These are phyloP conservation scores for Amanita exitialis DNA, from an alignment of 768 basidiomycete species.

Conservation along the genomic window DNA sequence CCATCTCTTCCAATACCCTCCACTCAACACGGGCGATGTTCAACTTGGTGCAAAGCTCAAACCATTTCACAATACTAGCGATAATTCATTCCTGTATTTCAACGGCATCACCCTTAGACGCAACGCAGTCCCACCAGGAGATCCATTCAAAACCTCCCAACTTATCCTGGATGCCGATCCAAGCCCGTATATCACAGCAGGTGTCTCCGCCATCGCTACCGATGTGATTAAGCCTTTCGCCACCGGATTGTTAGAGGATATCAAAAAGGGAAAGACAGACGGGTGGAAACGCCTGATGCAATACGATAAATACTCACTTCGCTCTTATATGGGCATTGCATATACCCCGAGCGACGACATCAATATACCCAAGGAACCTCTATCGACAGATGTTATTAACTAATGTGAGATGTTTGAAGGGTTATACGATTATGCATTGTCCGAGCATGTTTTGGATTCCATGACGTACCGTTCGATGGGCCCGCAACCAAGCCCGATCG, in stretches of 20 bases:
- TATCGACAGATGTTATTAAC: conserved; percentile 16
- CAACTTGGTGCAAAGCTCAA: neutral
- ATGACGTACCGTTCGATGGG: conserved; percentile 12
- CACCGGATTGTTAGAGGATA: neutral
- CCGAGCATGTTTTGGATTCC: conserved; percentile 19
- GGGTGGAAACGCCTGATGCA: conserved; percentile 8
- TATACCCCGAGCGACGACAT: neutral
- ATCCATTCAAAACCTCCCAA: neutral
- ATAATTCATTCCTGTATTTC: neutral
- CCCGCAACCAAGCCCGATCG: too few relatives aligned
- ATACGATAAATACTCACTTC: conserved; percentile 14
- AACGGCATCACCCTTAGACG: neutral
- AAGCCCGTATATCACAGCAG: neutral
- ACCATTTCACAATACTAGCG: too few relatives aligned
- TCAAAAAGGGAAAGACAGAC: neutral
- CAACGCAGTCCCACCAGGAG: too few relatives aligned
- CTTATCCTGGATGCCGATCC: neutral
- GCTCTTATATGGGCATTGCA: conserved; percentile 12
- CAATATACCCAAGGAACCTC: conserved; percentile 4
- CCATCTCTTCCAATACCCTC: neutral
- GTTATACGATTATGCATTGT: conserved; percentile 22
- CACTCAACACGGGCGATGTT: neutral
- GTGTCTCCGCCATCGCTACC: neutral
- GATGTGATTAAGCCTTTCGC: neutral
- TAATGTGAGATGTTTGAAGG: conserved; percentile 24